Evolutionary conservation across 257 asterid genomes (phyloP).

Genomic region (Petunia axillaris): DNA sequence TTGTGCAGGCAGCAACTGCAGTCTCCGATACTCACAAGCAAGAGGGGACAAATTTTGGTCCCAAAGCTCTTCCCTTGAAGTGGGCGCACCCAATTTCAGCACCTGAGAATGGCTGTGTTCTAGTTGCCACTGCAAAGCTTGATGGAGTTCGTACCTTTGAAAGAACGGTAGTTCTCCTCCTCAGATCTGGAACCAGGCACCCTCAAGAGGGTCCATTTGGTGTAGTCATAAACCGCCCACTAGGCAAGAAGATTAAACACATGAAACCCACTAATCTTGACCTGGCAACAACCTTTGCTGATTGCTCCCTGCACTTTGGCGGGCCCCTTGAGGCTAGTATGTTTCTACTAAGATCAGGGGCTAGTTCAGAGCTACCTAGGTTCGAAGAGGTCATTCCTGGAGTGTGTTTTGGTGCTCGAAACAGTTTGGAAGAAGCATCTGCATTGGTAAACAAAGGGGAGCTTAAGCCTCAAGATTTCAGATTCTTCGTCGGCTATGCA

Average conservation of each 20-base stretch:
- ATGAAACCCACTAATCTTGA: conserved; percentile 75
- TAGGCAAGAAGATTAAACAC: conserved; percentile 75
- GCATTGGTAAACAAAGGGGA: conserved; percentile 67
- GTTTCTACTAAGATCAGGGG: conserved; percentile 68
- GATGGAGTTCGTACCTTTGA: conserved; percentile 88
- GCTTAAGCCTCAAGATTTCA: conserved; percentile 74
- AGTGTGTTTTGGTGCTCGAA: conserved; percentile 77
- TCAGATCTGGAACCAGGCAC: conserved; percentile 79
- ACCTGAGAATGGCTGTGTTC: conserved; percentile 95
- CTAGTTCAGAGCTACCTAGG: conserved; percentile 47
- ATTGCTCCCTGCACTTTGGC: conserved; percentile 84
- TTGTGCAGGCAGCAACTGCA: conserved; percentile 58
- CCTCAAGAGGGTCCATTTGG: conserved; percentile 96
- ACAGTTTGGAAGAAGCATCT: conserved; percentile 77
- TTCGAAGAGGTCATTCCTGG: conserved; percentile 83
- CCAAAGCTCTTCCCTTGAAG: conserved; percentile 67
- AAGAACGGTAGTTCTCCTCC: conserved; percentile 85
- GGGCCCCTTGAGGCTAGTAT: conserved; percentile 97
- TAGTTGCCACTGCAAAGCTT: conserved; percentile 89
- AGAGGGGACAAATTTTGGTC: conserved; percentile 40
- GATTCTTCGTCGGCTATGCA: conserved; percentile 88
- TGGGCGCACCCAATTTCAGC: conserved; percentile 99
- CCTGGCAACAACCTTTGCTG: conserved; percentile 78
- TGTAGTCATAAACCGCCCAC: conserved; percentile 79
- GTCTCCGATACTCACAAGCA: conserved; percentile 47